Evolutionary conservation across 164 flowering plant genomes (phyloP).

Genomic region (Berberis thunbergii): DNA sequence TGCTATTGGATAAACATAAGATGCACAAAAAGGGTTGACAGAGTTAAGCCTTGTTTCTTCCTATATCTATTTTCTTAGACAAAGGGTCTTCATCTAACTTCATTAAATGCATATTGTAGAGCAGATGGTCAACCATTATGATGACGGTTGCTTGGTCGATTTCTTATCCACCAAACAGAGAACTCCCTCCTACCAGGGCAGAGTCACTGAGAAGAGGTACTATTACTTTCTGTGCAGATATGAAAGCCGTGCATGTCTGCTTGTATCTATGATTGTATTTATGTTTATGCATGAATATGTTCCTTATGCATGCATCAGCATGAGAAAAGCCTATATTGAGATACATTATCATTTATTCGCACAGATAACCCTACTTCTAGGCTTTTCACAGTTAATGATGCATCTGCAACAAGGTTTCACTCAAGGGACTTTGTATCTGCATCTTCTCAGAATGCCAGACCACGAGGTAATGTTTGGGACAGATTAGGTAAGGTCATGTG

Average conservation of each 20-base stretch:
- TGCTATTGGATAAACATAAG: constrained; percentile 14
- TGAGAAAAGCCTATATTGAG: neutral
- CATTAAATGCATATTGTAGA: constrained; percentile 14
- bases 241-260: neutral
- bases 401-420: constrained; percentile 6
- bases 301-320: neutral
- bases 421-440: constrained; percentile 6
- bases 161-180: constrained; percentile 11
- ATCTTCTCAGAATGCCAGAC: constrained; percentile 8
- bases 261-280: neutral
- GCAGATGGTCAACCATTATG: constrained; percentile 16
- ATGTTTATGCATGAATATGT: neutral
- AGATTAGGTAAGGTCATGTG: constrained; percentile 33
- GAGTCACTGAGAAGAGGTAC: constrained; percentile 14
- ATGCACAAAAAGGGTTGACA: constrained; percentile 9
- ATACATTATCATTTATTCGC: neutral
- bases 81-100: constrained; percentile 11
- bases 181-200: constrained; percentile 8
- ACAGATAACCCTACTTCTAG: constrained; percentile 9
- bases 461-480: constrained; percentile 40
- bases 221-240: neutral
- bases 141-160: constrained; percentile 6
- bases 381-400: constrained; percentile 1
- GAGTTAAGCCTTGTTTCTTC: constrained; percentile 11
- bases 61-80: constrained; percentile 8